phyloP scores from a whole-genome alignment of 2,329 filamentous ascomycete genomes.

The Fusarium paranaense region DNA sequence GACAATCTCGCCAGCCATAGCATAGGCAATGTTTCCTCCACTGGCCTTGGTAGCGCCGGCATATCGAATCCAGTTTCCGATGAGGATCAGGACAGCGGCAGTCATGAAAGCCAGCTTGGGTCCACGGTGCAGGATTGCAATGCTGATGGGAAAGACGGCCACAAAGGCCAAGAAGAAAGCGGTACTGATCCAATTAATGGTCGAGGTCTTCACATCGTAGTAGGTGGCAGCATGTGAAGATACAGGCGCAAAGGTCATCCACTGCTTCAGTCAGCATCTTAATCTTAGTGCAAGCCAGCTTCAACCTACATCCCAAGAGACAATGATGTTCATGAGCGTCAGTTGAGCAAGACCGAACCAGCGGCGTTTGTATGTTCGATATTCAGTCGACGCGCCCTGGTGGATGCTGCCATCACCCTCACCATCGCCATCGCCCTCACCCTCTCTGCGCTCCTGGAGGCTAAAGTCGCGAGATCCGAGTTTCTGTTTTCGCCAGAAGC shows the following conservation, averaged over 20 bases:
- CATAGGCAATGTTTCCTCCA: constrained; percentile 76
- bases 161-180: constrained; percentile 89
- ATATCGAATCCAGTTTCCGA: constrained; percentile 94
- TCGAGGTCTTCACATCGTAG: constrained; percentile 78
- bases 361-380: constrained; percentile 78
- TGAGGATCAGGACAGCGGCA: constrained; percentile 77
- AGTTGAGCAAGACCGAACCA: constrained; percentile 90
- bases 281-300: not conserved
- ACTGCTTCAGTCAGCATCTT: constrained; percentile 58
- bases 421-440: constrained; percentile 25
- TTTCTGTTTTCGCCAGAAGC: constrained; percentile 48
- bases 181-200: constrained; percentile 94
- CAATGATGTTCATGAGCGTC: constrained; percentile 88
- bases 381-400: constrained; percentile 48
- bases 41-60: constrained; percentile 69
- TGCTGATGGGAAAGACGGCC: constrained; percentile 75
- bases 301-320: constrained; percentile 91
- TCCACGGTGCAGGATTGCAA: constrained; percentile 83
- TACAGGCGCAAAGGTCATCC: constrained; percentile 91
- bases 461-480: constrained; percentile 45
- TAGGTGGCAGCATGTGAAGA: constrained; percentile 79
- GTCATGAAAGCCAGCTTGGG: constrained; percentile 82
- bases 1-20: constrained; percentile 92
- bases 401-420: constrained; percentile 42
- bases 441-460: constrained; percentile 41